Conservation (phyloP, 495 filamentous ascomycete genomes). For the Hyaloscypha finlandica region DNA sequence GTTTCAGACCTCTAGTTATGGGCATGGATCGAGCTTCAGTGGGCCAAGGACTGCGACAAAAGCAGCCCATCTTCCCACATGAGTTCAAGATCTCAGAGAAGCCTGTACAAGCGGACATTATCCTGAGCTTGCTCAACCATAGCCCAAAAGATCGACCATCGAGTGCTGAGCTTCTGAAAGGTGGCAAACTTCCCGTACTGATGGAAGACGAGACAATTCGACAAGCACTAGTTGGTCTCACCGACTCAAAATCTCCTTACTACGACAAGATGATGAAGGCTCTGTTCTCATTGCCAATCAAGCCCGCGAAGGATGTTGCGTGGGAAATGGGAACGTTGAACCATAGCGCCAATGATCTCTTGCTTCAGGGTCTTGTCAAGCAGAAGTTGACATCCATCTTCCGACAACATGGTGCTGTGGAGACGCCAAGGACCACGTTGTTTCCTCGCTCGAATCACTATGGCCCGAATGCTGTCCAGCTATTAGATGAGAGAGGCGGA, state of each 20-base stretch:
- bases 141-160: slow-evolving; percentile 79
- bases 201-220: slow-evolving; percentile 91
- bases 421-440: slow-evolving; percentile 69
- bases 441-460: slow-evolving; percentile 85
- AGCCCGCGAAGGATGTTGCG: slow-evolving; percentile 79
- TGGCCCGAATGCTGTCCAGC: slow-evolving; percentile 64
- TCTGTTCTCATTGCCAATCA: slow-evolving; percentile 71
- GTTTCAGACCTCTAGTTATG: slow-evolving; percentile 67
- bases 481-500: slow-evolving; percentile 81
- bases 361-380: slow-evolving; percentile 75
- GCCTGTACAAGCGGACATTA: slow-evolving; percentile 70
- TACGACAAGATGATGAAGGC: slow-evolving; percentile 85
- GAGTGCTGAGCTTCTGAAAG: slow-evolving; percentile 81
- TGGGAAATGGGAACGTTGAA: slow-evolving; percentile 68
- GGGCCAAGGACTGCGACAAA: slow-evolving; percentile 68
- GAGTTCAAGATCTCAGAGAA: slow-evolving; percentile 79
- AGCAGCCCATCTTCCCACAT: slow-evolving; percentile 65
- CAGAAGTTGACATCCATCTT: slow-evolving; percentile 78
- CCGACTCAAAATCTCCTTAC: slow-evolving; percentile 81
- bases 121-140: slow-evolving; percentile 78
- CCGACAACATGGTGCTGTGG: slow-evolving; percentile 88
- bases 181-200: slow-evolving; percentile 84
- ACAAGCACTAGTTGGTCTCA: slow-evolving; percentile 75
- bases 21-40: slow-evolving; percentile 88
- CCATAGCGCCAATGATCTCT: slow-evolving; percentile 56